Base-by-base conservation (phyloP, 257 asterid genomes). In the Gynochthodes officinalis region DNA sequence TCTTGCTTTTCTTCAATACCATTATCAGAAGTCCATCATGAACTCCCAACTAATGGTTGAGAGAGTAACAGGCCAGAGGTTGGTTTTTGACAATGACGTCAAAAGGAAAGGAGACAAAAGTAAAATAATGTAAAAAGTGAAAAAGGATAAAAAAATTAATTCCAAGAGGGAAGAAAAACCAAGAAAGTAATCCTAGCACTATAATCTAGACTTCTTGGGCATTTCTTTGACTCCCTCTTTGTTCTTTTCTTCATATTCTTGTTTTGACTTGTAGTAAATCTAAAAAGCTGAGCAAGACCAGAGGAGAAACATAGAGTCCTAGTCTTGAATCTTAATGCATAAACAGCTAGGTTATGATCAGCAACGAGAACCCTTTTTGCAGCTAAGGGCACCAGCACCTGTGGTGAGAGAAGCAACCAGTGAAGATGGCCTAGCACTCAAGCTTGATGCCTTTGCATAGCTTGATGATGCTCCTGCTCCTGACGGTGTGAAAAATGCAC, bases 401-500 rank as follows among this genome's bases (percentile, higher is more conserved):
- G 50, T n/a, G 8, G 85, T 82, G 50, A 84, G 77, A 11, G 86
- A 75, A 21, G 73, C 69, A 9, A 84, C 73, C 4, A 84, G 79
- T 35, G 84, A 64, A 15, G 85, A 82, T 19, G 89, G 82, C 60
- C 78, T 80, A 4, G 89, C 86, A 58, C 85, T 76, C 72, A 84
- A 63, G 43, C 86, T 84, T 64, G 89, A 82, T 30, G 89, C 89
- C 55, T 55, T 82, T 0, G 86, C 81, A 71, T 77, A 84, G 18
- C 83, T 84, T 33, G 89, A 70, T 18, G 92, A 81, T 0, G 91
- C 86, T 32, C 86, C 85, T 0, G 85, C 89, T 3, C 96, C 96
- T 1, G 97, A 81, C 1, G 77, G 86, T 5, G 84, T 88, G 28
- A 91, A 91, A 73, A 30, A 89, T 14, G 97, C 97, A 52, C 97